phyloP scores from a whole-genome alignment of 2,329 filamentous ascomycete genomes.

The Rhytidhysteron rufulum region DNA sequence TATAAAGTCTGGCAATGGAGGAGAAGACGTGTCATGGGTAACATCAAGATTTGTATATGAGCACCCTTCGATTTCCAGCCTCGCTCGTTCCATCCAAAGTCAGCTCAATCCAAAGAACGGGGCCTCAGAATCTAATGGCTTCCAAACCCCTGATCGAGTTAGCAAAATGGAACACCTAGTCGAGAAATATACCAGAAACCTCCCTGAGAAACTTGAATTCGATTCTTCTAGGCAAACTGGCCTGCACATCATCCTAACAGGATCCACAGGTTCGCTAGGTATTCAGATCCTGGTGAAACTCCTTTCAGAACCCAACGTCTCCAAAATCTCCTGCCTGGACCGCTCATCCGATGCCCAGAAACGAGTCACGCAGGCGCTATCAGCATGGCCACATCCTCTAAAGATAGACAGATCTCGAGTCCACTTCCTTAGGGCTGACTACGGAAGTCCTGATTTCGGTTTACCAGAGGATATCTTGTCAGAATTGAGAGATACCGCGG shows the following conservation, averaged over 20 bases:
- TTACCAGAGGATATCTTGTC: too few relatives aligned
- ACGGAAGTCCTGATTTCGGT: slow-evolving; percentile 39
- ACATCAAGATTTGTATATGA: slow-evolving; percentile 27
- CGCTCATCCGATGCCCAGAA: slow-evolving; percentile 43
- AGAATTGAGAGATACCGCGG: too few relatives aligned
- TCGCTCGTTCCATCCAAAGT: slow-evolving; percentile 13
- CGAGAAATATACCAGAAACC: slow-evolving; percentile 21
- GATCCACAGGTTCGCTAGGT: slow-evolving; percentile 46
- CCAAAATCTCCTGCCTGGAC: slow-evolving; percentile 52
- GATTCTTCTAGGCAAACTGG: neutral
- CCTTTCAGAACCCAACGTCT: slow-evolving; percentile 28
- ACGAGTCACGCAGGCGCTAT: slow-evolving; percentile 8
- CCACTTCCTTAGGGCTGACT: slow-evolving; percentile 38
- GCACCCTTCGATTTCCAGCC: slow-evolving; percentile 23
- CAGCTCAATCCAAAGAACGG: slow-evolving; percentile 5
- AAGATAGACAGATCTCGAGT: slow-evolving; percentile 38
- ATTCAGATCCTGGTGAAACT: slow-evolving; percentile 47
- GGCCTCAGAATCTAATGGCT: slow-evolving; percentile 7
- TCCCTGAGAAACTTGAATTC: slow-evolving; percentile 5
- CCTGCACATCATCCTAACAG: slow-evolving; percentile 35
- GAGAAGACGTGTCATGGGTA: slow-evolving; percentile 12
- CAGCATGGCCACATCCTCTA: slow-evolving; percentile 4
- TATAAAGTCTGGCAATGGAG: slow-evolving; percentile 7
- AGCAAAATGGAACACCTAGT: slow-evolving; percentile 25
- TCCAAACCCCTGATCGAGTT: too few relatives aligned